These are phyloP conservation scores for Candida boidinii DNA, from an alignment of 805 yeast species.

Conservation along the genomic window DNA sequence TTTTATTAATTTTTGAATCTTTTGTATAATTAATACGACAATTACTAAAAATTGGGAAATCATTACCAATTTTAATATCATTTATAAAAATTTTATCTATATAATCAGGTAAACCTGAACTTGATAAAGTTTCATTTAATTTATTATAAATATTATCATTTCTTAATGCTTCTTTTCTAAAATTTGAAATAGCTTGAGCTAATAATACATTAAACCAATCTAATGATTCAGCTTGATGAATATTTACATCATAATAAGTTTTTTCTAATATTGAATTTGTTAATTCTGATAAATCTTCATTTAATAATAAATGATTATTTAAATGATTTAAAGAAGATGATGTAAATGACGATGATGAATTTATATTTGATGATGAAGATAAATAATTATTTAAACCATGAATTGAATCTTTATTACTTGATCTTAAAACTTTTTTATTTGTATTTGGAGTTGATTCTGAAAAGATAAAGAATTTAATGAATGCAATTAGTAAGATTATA, in stretches of 20 bases:
- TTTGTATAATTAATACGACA: constrained; percentile 69
- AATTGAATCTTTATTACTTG: too few relatives aligned
- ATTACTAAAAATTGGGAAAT: constrained; percentile 90
- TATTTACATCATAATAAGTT: constrained; percentile 84
- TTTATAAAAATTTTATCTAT: constrained; percentile 70
- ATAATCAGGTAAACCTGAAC: constrained; percentile 68
- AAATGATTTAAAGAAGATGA: constrained; percentile 12
- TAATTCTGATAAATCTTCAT: constrained; percentile 11
- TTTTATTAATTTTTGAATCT: constrained; percentile 23
- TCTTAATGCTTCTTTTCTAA: constrained; percentile 79
- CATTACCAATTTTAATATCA: constrained; percentile 89
- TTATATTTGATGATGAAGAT: too few relatives aligned
- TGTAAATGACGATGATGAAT: constrained; percentile 9
- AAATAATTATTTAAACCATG: too few relatives aligned
- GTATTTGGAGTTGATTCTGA: constrained; percentile 49
- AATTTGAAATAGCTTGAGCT: constrained; percentile 83
- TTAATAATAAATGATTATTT: constrained; percentile 7
- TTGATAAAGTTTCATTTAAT: constrained; percentile 55
- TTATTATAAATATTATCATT: constrained; percentile 81
- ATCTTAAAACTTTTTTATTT: constrained; percentile 16
- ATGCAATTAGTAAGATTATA: constrained; percentile 49
- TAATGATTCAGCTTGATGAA: constrained; percentile 81
- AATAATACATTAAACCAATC: constrained; percentile 96
- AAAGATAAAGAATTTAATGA: constrained; percentile 69
- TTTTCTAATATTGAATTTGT: constrained; percentile 61